Base-by-base conservation (phyloP, 2,329 filamentous ascomycete species). In the Emmonsiellopsis sp. region DNA sequence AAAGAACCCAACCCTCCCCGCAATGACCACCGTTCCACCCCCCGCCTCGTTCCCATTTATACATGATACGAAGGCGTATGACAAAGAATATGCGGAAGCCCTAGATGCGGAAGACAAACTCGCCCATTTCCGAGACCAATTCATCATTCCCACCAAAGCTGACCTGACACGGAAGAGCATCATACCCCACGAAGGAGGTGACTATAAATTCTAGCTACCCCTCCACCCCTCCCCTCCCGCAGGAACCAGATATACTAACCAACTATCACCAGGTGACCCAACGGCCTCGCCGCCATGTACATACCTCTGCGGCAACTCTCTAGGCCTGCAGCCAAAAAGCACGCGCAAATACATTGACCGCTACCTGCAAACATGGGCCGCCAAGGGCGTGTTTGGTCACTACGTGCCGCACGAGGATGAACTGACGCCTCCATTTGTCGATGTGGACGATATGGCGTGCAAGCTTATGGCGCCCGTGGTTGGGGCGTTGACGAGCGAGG, bases 241-340 rank as follows among this genome's bases (percentile, higher is more conserved):
- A 45, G 45, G 13, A 43, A 15, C 42, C 53, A 8, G 9, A 37
- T 26, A 51, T 51, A 35, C 30, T 54, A 38, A 42, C 31, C 35
- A 9, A 50, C 37, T 9, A 52, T 47, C 37, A 32, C 42, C 55
- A 15, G 67, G 70, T 41, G 62, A 71, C 20, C 20, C 20, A n/a
- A 62, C 59, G 16, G 62, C 63, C 11, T 61, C 75, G n/a, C 71
- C 76, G 31, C 71, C 73, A 47, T 80, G 78, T 55, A 84, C 89
- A 55, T 96, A 95, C 69, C 83, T 96, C 58, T 92, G 89, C 60
- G 91, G 91, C 54, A 95, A 95, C 73, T 95, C 89, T 0, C 79
- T 95, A 1, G 90, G 90, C 38, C 80, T 92, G 3, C 90, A 95
- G 67, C 89, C 91, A 44, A 82, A 80, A 57, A 79, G 79, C 11